Conservation (phyloP, 352 stramenopile genomes). For the Thraustotheca clavata region DNA sequence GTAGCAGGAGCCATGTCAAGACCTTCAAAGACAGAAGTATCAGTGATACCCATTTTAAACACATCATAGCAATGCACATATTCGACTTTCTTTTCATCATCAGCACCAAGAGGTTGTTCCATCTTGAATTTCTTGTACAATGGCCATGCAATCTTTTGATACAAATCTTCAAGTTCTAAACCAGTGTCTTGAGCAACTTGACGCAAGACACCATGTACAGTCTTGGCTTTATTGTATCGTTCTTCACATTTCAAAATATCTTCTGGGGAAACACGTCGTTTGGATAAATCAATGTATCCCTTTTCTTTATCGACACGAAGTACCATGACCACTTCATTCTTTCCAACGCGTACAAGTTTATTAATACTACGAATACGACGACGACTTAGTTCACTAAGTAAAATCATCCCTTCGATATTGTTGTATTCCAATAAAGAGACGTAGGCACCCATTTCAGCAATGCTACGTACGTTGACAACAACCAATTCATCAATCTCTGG, state of each 20-base stretch:
- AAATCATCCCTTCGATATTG: conserved; percentile 99
- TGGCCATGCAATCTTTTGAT: conserved; percentile 94
- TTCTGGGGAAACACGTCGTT: conserved; percentile 97
- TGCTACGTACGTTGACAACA: conserved; percentile 92
- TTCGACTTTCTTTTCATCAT: conserved; percentile 79
- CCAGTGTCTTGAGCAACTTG: conserved; percentile 78
- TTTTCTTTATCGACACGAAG: conserved; percentile 99
- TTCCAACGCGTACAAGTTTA: conserved; percentile 99
- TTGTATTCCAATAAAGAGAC: conserved; percentile 99
- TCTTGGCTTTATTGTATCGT: conserved; percentile 99
- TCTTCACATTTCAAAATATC: conserved; percentile 99
- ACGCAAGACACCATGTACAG: conserved; percentile 93
- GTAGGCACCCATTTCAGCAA: conserved; percentile 99
- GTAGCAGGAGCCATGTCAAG: conserved; percentile 87
- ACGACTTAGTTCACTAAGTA: conserved; percentile 97
- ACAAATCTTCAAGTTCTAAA: conserved; percentile 70
- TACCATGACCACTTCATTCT: conserved; percentile 99
- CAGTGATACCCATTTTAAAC: conserved; percentile 97
- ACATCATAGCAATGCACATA: conserved; percentile 99
- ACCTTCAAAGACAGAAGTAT: conserved; percentile 75
- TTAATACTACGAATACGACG: conserved; percentile 99
- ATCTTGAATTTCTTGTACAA: conserved; percentile 97
- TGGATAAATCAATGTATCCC: conserved; percentile 99
- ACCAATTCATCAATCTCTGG: conserved; percentile 98
- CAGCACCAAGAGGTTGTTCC: conserved; percentile 39